These are phyloP conservation scores for Gonapodya sp. DNA, from an alignment of 192 early-diverging fungal genomes.

Conservation along the genomic window DNA sequence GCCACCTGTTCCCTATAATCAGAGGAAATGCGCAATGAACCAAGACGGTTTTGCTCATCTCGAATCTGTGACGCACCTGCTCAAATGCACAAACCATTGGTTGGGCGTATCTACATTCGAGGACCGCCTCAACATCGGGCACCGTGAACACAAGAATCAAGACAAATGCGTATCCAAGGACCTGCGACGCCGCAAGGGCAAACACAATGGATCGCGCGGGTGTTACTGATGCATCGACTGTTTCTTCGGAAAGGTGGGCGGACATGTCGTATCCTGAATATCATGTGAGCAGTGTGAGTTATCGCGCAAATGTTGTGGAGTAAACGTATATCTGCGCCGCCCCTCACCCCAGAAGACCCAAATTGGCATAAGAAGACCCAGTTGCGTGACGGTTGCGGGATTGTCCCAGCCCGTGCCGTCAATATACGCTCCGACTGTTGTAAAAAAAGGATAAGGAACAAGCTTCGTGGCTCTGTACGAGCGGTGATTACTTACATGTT, in stretches of 20 bases:
- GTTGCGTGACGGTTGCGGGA: constrained; percentile 1
- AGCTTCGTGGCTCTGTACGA: background rate
- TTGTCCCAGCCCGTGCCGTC: background rate
- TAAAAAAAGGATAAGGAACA: background rate
- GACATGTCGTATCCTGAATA: constrained; percentile 3
- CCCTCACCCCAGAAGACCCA: background rate
- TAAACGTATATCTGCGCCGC: too few relatives aligned
- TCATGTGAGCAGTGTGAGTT: background rate
- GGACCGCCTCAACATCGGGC: too few relatives aligned
- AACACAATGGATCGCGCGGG: background rate
- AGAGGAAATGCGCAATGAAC: background rate
- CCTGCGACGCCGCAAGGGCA: background rate
- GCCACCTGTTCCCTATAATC: background rate
- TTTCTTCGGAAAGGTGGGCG: constrained; percentile 9
- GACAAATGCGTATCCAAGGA: background rate
- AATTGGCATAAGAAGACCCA: background rate
- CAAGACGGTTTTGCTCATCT: background rate
- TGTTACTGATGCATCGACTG: background rate
- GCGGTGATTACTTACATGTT: background rate
- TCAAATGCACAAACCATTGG: too few relatives aligned
- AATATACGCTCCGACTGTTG: background rate
- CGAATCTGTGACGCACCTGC: background rate
- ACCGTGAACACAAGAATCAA: too few relatives aligned
- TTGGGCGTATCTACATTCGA: too few relatives aligned
- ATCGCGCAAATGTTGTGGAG: background rate